Evolutionary conservation across 2,329 filamentous ascomycete genomes (phyloP).

Genomic region (Clonostachys solani): DNA sequence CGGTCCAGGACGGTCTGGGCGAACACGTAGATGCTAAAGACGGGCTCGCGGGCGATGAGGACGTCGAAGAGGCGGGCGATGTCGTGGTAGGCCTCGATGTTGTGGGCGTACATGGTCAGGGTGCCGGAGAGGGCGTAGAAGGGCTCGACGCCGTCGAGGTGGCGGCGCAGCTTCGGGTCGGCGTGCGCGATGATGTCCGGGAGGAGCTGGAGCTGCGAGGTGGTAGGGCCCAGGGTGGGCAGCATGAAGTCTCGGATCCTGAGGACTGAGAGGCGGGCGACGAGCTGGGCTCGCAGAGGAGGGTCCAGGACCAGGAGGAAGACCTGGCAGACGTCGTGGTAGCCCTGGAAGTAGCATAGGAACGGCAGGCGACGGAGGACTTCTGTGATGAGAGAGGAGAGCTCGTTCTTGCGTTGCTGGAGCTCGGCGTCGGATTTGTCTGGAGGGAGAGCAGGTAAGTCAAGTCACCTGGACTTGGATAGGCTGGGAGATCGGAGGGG

Average conservation of each 20-base stretch:
- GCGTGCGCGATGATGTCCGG: constrained; percentile 73
- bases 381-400: constrained; percentile 75
- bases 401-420: constrained; percentile 64
- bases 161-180: constrained; percentile 67
- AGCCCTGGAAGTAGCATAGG: constrained; percentile 96
- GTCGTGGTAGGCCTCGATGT: constrained; percentile 83
- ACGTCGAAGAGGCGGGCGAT: constrained; percentile 93
- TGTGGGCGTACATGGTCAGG: constrained; percentile 93
- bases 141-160: constrained; percentile 75
- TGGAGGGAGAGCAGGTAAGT: constrained; percentile 21
- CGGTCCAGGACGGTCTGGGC: constrained; percentile 81
- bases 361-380: constrained; percentile 77
- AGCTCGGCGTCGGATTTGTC: constrained; percentile 68
- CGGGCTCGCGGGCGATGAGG: constrained; percentile 80
- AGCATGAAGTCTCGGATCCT: constrained; percentile 98
- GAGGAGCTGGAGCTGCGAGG: constrained; percentile 82
- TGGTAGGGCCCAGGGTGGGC: constrained; percentile 74
- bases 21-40: constrained; percentile 87
- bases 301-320: constrained; percentile 79
- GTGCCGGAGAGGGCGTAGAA: constrained; percentile 94
- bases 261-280: constrained; percentile 80
- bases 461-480: neutral
- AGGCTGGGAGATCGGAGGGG: neutral
- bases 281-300: constrained; percentile 52
- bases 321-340: constrained; percentile 97